These are phyloP conservation scores for Ciborinia camelliae DNA, from an alignment of 2,329 filamentous ascomycete genomes.

Conservation along the genomic window DNA sequence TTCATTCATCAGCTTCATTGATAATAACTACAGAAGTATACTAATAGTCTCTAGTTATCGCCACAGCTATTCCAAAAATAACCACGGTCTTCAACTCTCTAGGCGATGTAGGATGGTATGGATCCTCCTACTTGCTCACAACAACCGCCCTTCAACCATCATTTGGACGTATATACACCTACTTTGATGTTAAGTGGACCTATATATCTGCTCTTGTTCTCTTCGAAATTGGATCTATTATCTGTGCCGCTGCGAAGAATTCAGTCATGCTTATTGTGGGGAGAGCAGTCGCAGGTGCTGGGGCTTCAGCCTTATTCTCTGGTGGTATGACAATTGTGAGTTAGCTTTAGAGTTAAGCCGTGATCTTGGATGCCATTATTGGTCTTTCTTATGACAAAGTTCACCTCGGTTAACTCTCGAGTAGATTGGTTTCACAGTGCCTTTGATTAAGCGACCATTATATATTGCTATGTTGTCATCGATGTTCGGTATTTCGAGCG, in stretches of 20 bases:
- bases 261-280: conserved; percentile 40
- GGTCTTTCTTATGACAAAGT: neutral
- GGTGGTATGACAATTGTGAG: conserved; percentile 29
- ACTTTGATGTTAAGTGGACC: conserved; percentile 38
- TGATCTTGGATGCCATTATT: neutral
- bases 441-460: conserved; percentile 33
- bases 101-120: conserved; percentile 42
- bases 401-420: conserved; percentile 30
- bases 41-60: conserved; percentile 22
- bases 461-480: conserved; percentile 37
- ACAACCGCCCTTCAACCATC: conserved; percentile 38
- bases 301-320: conserved; percentile 37
- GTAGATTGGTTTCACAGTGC: conserved; percentile 41
- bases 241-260: conserved; percentile 39
- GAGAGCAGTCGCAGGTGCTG: conserved; percentile 39
- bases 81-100: conserved; percentile 41
- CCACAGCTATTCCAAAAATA: conserved; percentile 44
- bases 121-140: conserved; percentile 41
- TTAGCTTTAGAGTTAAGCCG: neutral
- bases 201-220: conserved; percentile 36
- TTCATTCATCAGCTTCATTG: neutral
- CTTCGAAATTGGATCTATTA: conserved; percentile 39
- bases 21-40: neutral
- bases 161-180: conserved; percentile 39
- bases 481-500: conserved; percentile 38